A percentile compares a stretch with the other conserved stretches of the same genome.
Evolutionary conservation across 2,329 filamentous ascomycete species (phyloP).

Genomic region (Cordyceps cateniannulata): DNA sequence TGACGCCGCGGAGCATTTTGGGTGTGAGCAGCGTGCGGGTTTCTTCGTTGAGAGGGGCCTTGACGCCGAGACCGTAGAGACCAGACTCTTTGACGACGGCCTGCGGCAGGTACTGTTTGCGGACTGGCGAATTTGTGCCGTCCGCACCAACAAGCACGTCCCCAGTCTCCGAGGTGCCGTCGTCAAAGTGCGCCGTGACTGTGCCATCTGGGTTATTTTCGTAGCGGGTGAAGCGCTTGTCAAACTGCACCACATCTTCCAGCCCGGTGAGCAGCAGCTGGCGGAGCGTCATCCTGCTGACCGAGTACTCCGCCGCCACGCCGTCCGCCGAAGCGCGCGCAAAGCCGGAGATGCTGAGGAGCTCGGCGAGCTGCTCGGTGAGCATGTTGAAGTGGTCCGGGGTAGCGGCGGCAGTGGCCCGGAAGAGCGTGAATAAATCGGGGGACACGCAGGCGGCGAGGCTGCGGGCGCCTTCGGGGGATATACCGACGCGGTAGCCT

Average conservation of each 20-base stretch:
- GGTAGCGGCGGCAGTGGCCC: conserved; percentile 12
- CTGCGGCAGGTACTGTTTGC: conserved; percentile 15
- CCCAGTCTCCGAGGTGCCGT: conserved; percentile 12
- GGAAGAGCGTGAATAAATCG: conserved; percentile 15
- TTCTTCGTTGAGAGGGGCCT: conserved; percentile 13
- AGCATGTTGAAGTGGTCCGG: conserved; percentile 14
- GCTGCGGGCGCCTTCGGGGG: conserved; percentile 16
- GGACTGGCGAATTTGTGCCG: conserved; percentile 14
- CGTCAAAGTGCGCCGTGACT: conserved; percentile 14
- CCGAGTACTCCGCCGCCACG: conserved; percentile 15
- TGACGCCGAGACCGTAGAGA: conserved; percentile 13
- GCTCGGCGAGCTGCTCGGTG: conserved; percentile 13
- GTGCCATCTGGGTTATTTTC: conserved; percentile 13
- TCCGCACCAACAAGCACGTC: conserved; percentile 17
- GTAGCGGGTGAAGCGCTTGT: conserved; percentile 14
- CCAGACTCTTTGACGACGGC: conserved; percentile 14
- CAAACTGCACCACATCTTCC: conserved; percentile 15
- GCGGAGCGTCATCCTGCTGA: conserved; percentile 16
- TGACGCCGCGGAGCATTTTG: conserved; percentile 13
- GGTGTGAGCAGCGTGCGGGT: conserved; percentile 9
- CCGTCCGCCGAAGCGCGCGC: conserved; percentile 11
- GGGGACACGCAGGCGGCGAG: conserved; percentile 13
- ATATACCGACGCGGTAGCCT: conserved; percentile 19
- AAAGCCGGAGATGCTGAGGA: conserved; percentile 12
- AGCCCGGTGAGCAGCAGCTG: conserved; percentile 16